Percentiles rank a stretch among this genome's conserved stretches.
Conservation (phyloP, 2,329 filamentous ascomycete species). For the Nemania bipapillata region DNA sequence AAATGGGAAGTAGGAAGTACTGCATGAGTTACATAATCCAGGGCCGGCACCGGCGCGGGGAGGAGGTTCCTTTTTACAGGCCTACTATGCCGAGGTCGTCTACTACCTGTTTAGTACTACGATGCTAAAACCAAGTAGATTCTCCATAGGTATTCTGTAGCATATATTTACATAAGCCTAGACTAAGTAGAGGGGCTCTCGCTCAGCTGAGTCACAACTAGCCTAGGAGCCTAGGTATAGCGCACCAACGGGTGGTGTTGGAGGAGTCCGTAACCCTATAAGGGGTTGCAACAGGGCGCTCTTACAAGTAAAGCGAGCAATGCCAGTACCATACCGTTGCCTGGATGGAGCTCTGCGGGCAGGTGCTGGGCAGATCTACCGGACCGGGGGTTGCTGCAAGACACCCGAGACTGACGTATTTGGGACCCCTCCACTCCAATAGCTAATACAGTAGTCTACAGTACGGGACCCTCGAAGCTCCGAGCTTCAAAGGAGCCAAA, state of each 20-base stretch:
- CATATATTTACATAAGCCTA: no score
- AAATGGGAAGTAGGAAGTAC: no score
- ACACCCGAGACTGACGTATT: neutral
- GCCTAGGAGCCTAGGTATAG: neutral
- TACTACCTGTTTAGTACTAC: no score
- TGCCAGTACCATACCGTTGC: neutral
- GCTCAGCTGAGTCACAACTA: no score
- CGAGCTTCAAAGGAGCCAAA: conserved; percentile 23
- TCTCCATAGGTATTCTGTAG: no score
- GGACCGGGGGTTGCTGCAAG: conserved; percentile 12
- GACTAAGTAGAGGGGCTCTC: no score
- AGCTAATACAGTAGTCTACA: neutral
- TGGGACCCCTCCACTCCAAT: conserved; percentile 28
- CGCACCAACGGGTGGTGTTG: neutral
- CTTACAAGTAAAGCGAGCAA: neutral
- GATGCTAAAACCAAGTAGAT: no score
- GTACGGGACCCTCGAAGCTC: conserved; percentile 7
- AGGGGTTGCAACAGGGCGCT: neutral
- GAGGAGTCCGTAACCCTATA: no score
- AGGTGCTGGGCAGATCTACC: conserved; percentile 15
- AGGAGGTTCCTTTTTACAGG: neutral
- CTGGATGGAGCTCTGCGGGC: neutral
- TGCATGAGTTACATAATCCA: neutral
- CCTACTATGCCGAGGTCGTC: neutral
- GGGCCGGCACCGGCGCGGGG: neutral